These are phyloP conservation scores for Hemisphaericaspora nanyangensis DNA, from an alignment of 805 yeast genomes.

Conservation along the genomic window DNA sequence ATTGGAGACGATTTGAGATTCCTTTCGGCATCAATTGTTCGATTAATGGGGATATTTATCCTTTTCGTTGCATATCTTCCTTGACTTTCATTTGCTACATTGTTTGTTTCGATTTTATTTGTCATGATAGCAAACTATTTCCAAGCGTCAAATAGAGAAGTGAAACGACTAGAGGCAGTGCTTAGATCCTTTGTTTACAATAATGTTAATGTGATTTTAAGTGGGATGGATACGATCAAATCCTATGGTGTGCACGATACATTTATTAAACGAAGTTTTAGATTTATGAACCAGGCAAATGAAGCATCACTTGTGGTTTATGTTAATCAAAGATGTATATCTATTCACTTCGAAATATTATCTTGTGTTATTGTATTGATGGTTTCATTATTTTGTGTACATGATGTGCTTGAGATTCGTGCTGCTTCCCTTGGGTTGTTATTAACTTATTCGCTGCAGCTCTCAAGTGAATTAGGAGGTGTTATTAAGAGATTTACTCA, in stretches of 20 bases:
- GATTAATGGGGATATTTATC: conserved; percentile 56
- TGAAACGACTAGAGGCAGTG: conserved; percentile 71
- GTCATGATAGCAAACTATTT: conserved; percentile 49
- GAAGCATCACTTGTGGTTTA: conserved; percentile 62
- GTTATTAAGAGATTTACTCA: conserved; percentile 64
- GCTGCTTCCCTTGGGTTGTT: conserved; percentile 68
- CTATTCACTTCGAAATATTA: conserved; percentile 54
- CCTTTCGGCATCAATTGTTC: conserved; percentile 47
- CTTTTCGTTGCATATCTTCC: conserved; percentile 68
- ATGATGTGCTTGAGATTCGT: conserved; percentile 53
- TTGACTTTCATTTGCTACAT: conserved; percentile 66
- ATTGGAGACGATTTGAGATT: conserved; percentile 60
- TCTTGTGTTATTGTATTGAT: conserved; percentile 51
- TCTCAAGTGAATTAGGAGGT: conserved; percentile 55
- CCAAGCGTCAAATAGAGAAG: conserved; percentile 69
- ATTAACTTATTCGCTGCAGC: conserved; percentile 54
- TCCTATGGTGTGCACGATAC: conserved; percentile 46
- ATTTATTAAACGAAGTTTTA: conserved; percentile 46
- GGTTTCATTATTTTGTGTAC: conserved; percentile 55
- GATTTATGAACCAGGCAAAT: conserved; percentile 55
- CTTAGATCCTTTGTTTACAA: conserved; percentile 68
- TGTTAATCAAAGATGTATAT: conserved; percentile 73
- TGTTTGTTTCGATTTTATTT: conserved; percentile 46
- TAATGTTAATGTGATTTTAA: conserved; percentile 66
- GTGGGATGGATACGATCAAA: conserved; percentile 63